Evolutionary conservation across 768 basidiomycete genomes (phyloP).

Genomic region (Hygrophorus pudorinus): DNA sequence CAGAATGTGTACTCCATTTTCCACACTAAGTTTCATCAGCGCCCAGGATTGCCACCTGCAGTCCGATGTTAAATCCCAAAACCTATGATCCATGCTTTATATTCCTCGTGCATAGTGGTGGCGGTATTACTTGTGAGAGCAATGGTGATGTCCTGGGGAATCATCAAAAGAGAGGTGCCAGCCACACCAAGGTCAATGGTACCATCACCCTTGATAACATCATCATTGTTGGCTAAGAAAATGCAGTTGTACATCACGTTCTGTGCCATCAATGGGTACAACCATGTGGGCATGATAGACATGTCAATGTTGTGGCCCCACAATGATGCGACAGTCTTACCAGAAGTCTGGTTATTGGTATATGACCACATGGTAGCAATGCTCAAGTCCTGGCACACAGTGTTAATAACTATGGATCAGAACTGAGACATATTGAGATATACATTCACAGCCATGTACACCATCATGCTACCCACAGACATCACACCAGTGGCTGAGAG

Average conservation of each 20-base stretch:
- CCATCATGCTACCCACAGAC: slow-evolving; percentile 47
- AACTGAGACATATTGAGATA: slow-evolving; percentile 9
- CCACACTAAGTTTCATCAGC: too few species aligned
- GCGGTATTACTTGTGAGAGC: slow-evolving; percentile 24
- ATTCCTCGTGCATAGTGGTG: too few species aligned
- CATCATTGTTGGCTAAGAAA: slow-evolving; percentile 38
- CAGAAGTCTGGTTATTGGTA: slow-evolving; percentile 35
- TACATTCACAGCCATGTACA: slow-evolving; percentile 34
- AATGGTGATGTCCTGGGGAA: slow-evolving; percentile 48
- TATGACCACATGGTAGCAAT: slow-evolving; percentile 47
- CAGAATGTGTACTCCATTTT: too few species aligned
- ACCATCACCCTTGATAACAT: slow-evolving; percentile 41
- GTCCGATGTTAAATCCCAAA: too few species aligned
- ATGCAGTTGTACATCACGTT: slow-evolving; percentile 46
- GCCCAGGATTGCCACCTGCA: too few species aligned
- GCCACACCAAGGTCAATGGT: slow-evolving; percentile 36
- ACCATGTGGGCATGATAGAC: slow-evolving; percentile 41
- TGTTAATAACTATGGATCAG: background rate
- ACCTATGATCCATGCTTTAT: too few species aligned
- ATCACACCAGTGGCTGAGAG: slow-evolving; percentile 33
- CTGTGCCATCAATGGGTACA: slow-evolving; percentile 38
- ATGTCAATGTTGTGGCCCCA: slow-evolving; percentile 65
- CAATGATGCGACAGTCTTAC: slow-evolving; percentile 34
- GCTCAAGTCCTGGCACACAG: slow-evolving; percentile 35
- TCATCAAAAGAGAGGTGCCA: slow-evolving; percentile 38